phyloP scores from a whole-genome alignment of 805 yeast genomes.

The Lipomyces japonicus region DNA sequence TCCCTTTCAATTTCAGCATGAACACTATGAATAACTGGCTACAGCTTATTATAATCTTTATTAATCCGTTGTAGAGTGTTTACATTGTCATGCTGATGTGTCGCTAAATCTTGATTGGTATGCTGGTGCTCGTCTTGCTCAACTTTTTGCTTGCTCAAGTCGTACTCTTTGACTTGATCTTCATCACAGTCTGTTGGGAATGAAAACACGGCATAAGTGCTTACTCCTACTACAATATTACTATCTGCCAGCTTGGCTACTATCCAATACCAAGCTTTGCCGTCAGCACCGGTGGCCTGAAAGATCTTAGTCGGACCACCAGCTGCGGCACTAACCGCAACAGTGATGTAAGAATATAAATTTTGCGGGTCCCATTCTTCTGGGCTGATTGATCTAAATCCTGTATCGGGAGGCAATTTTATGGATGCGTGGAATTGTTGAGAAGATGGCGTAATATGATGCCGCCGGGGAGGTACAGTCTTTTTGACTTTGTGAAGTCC shows the following conservation, averaged over 20 bases:
- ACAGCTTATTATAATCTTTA: too few species aligned
- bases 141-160: too few species aligned
- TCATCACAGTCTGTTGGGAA: too few species aligned
- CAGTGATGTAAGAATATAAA: slow-evolving; percentile 12
- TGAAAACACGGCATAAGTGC: slow-evolving; percentile 12
- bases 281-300: slow-evolving; percentile 10
- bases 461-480: slow-evolving; percentile 5
- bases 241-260: slow-evolving; percentile 14
- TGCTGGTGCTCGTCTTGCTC: too few species aligned
- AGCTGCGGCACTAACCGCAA: slow-evolving; percentile 20
- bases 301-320: slow-evolving; percentile 17
- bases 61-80: too few species aligned
- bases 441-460: slow-evolving; percentile 9
- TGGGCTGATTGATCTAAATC: slow-evolving; percentile 7
- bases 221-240: slow-evolving; percentile 14
- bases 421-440: slow-evolving; percentile 4
- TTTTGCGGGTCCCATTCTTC: slow-evolving; percentile 24
- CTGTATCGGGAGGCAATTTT: slow-evolving; percentile 11
- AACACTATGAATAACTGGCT: too few species aligned
- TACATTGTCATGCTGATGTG: too few species aligned
- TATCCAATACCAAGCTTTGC: slow-evolving; percentile 23
- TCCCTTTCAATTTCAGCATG: too few species aligned
- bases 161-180: too few species aligned
- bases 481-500: slow-evolving; percentile 1
- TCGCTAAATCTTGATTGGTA: too few species aligned